A percentile compares a stretch with the other conserved stretches of the same genome.
Conservation (phyloP, 306 rosid genomes). For the Prunus dulcis region DNA sequence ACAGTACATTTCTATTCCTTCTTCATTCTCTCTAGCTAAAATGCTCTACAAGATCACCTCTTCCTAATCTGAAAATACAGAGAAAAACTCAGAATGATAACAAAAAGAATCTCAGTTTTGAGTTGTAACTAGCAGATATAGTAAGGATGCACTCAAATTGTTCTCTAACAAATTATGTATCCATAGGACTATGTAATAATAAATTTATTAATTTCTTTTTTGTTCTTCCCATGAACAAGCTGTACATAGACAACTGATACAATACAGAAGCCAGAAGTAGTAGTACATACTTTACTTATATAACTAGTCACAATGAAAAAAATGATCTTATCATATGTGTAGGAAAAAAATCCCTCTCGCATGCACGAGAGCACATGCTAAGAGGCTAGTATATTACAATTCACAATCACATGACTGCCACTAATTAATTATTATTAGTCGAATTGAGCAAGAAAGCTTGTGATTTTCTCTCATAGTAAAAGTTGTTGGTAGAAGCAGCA, state of each 20-base stretch:
- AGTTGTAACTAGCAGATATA: too few species aligned
- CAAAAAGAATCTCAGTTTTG: too few species aligned
- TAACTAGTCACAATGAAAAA: not conserved
- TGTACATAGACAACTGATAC: not conserved
- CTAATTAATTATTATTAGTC: not conserved
- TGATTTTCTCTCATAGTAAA: conserved; percentile 44
- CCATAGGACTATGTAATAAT: too few species aligned
- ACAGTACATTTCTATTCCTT: too few species aligned
- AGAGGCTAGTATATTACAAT: not conserved
- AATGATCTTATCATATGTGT: not conserved
- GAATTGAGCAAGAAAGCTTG: conserved; percentile 52
- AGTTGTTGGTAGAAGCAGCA: conserved; percentile 30
- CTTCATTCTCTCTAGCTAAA: too few species aligned
- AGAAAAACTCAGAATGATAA: too few species aligned
- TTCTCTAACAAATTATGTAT: too few species aligned
- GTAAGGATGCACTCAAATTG: too few species aligned
- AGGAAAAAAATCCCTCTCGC: not conserved
- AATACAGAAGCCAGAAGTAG: not conserved
- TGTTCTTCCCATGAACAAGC: not conserved
- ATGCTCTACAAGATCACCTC: too few species aligned
- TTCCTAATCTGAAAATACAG: too few species aligned
- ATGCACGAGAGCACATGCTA: not conserved
- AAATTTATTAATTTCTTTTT: too few species aligned
- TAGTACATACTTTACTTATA: not conserved
- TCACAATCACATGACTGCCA: not conserved